Evolutionary conservation across 371 early-diverging fungal genomes (phyloP), one percentile per base, ranked within the genome.

Genomic region (Lichtheimia corymbifera): DNA sequence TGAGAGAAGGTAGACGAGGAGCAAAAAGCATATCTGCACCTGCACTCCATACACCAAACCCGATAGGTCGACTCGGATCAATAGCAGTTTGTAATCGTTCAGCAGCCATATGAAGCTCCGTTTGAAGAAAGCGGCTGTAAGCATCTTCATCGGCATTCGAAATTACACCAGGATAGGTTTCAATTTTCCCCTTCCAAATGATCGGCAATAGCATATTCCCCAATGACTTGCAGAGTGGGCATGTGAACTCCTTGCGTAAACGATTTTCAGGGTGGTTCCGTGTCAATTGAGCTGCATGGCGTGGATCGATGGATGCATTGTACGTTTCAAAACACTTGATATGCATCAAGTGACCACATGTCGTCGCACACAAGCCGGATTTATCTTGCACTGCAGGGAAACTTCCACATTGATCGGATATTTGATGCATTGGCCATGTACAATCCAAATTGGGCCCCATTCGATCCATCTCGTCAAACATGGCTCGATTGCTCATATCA

Each of bases 331-430:
- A 94, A 74, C 98, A 98, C 27, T 86, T 82, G 52, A 89, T 77
- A 59, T 98, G 98, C 95, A 97, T 95, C 66, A 95, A 65, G 67
- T 98, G 98, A 0, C 97, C 96, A 72, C 98, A 98, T 1, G 95
- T 90, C 18, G 93, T 90, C 0, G 88, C 72, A 65, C 88, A 87
- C 0, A 90, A 67, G 15, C 92, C 93, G 0, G 76, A 69, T 25
- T 80, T 72, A 44, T 84, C 84, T 7, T 69, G 67, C 4, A 74
- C 71, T 13, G 82, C 73, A 35, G 85, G 87, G 64, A 82, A 85
- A 11, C 82, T 82, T 50, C 70, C 66, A 40, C 28, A 62, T 27
- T 53, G 45, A 17, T 71, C 71, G 4, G 65, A 40, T 20, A 76
- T 42, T 41, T 77, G 72, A 4, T 58, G 53, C 43, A 74, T 71